Conservation (phyloP, 2,329 filamentous ascomycete species). For the Diplodia intermedia region DNA sequence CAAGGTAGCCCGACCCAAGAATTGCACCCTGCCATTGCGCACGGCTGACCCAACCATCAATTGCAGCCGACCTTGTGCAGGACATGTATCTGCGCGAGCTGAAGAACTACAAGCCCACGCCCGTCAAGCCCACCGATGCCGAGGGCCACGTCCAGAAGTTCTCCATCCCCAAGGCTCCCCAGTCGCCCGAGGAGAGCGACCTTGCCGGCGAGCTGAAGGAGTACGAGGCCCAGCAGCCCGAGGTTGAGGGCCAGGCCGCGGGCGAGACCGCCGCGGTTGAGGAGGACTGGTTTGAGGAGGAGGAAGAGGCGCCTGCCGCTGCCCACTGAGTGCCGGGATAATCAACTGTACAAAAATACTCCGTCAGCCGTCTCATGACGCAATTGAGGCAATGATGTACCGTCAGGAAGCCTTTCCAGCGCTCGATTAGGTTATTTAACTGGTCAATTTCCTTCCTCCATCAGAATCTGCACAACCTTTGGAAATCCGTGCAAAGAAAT, state of each 20-base stretch:
- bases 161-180: slow-evolving; percentile 76
- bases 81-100: slow-evolving; percentile 97
- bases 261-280: slow-evolving; percentile 66
- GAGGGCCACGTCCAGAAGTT: slow-evolving; percentile 93
- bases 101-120: slow-evolving; percentile 88
- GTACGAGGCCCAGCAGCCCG: slow-evolving; percentile 93
- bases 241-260: slow-evolving; percentile 83
- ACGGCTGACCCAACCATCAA: slow-evolving; percentile 34
- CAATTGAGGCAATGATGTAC: slow-evolving; percentile 24
- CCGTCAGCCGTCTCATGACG: slow-evolving; percentile 24
- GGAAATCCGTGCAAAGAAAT: not conserved
- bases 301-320: slow-evolving; percentile 61
- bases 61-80: slow-evolving; percentile 90
- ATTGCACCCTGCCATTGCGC: slow-evolving; percentile 16
- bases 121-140: slow-evolving; percentile 83
- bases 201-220: slow-evolving; percentile 89
- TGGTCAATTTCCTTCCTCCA: slow-evolving; percentile 29
- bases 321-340: slow-evolving; percentile 37
- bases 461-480: not conserved
- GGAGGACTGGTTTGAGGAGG: slow-evolving; percentile 82
- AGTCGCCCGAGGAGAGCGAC: slow-evolving; percentile 91
- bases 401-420: slow-evolving; percentile 19
- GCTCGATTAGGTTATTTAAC: slow-evolving; percentile 25
- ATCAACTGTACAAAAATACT: slow-evolving; percentile 28
- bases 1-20: slow-evolving; percentile 58